Base-by-base conservation (phyloP, 495 filamentous ascomycete genomes). In the Tirmania nivea region DNA sequence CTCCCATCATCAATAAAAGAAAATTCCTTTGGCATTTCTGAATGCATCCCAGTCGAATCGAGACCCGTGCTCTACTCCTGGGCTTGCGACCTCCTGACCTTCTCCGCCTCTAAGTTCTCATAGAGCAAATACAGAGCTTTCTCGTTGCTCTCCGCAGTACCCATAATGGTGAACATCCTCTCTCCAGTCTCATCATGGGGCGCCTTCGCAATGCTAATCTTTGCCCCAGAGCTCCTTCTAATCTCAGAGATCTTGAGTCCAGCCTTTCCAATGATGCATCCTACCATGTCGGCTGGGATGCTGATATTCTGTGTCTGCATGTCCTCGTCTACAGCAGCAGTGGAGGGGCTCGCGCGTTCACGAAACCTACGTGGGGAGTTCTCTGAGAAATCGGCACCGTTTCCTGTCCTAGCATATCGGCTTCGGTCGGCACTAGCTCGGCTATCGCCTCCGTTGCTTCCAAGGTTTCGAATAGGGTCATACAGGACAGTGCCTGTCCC, bases 141-240 rank as follows among this genome's bases (percentile, higher is more conserved):
- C 71, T 97, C 90, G 63, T 96, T 96, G 56, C 83, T 83, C 68
- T 76, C 76, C 21, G 81, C 78, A 54, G 84, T 92, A 55, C 90
- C 90, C 76, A 92, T 94, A 65, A 97, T 95, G 57, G 90, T 96
- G 72, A 96, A 97, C 90, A 97, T 96, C 62, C 90, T 79, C 75
- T 97, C 90, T 52, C 90, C 90, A 49, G 86, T 88, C 54, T 96
- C 92, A 59, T 96, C 90, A 61, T 97, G 90, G 35, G 92, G 86
- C 20, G 86, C 84, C 74, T 97, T 97, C 59, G 90, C 90, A 66
- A 97, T 97, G 55, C 86, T 94, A 70, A 97, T 97, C 58, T 87
- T 81, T 53, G 90, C 90, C 53, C 89, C 89, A 57, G 90, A 97
- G 54, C 78, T 86, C 69, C 92, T 87, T 62, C 90, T 80, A 60